Percentiles rank a stretch among this genome's conserved stretches.
phyloP scores from a whole-genome alignment of 306 rosid species.

The Vigna radiata region DNA sequence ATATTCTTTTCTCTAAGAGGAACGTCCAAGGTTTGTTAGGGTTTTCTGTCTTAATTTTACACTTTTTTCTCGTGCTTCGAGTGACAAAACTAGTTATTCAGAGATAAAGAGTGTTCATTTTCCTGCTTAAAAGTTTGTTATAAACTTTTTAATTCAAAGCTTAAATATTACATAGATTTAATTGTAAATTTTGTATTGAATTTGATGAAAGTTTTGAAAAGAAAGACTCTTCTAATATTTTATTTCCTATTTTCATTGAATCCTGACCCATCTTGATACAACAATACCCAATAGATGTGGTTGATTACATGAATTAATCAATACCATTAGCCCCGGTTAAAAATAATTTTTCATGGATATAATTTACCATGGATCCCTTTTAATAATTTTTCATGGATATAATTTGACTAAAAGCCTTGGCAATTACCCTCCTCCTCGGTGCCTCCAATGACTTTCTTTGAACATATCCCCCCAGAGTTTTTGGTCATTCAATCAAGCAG shows the following conservation, averaged over 20 bases:
- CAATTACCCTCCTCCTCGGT: too few relatives aligned
- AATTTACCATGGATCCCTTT: too few relatives aligned
- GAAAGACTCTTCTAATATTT: neutral
- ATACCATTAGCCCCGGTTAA: too few relatives aligned
- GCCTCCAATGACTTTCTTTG: too few relatives aligned
- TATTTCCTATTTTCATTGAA: neutral
- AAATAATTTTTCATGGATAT: too few relatives aligned
- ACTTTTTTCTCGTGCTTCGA: constrained; percentile 14
- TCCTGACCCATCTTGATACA: too few relatives aligned
- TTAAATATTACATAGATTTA: neutral
- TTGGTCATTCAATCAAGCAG: too few relatives aligned
- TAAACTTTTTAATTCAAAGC: neutral
- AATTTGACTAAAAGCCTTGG: too few relatives aligned
- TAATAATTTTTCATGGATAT: too few relatives aligned
- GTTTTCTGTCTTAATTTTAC: constrained; percentile 25
- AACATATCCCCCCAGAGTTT: too few relatives aligned
- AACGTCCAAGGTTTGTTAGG: constrained; percentile 79
- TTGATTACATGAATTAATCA: too few relatives aligned
- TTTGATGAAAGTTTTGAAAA: constrained; percentile 19
- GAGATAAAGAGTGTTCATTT: constrained; percentile 4
- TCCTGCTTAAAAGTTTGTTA: neutral
- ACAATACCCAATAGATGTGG: too few relatives aligned
- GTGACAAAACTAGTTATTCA: constrained; percentile 12
- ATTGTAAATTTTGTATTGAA: neutral
- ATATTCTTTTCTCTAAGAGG: constrained; percentile 89